Evolutionary conservation across 176 grass and related monocot species (phyloP).

Genomic region (Guadua angustifolia): DNA sequence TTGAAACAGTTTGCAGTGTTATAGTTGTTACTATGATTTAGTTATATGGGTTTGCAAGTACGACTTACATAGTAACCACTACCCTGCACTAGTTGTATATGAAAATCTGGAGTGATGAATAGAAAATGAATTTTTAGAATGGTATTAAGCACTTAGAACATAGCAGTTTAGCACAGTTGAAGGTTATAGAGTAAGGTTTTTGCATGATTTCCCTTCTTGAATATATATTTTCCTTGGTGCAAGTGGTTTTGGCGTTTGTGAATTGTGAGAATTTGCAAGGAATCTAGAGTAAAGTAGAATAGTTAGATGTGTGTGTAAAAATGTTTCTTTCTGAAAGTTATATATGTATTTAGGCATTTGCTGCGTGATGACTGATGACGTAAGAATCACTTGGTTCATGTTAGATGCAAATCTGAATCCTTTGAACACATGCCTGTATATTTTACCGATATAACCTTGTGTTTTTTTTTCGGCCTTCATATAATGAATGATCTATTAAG

Average conservation of each 20-base stretch:
- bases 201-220: not conserved
- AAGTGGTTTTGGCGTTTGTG: not conserved
- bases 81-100: not conserved
- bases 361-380: not conserved
- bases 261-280: not conserved
- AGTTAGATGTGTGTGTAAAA: not conserved
- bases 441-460: not conserved
- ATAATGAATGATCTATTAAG: not conserved
- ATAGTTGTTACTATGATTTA: not conserved
- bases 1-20: not conserved
- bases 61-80: not conserved
- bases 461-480: not conserved
- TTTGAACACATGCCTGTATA: not conserved
- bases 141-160: no score
- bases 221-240: not conserved
- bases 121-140: not conserved
- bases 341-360: not conserved
- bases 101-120: not conserved
- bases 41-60: conserved; percentile 1
- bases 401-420: conserved; percentile 11
- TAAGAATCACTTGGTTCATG: conserved; percentile 9
- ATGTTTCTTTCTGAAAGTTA: conserved; percentile 12
- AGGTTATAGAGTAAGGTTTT: not conserved
- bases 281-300: not conserved
- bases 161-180: not conserved